Conservation (phyloP, 768 basidiomycete genomes). For the Podaxis pistillaris region DNA sequence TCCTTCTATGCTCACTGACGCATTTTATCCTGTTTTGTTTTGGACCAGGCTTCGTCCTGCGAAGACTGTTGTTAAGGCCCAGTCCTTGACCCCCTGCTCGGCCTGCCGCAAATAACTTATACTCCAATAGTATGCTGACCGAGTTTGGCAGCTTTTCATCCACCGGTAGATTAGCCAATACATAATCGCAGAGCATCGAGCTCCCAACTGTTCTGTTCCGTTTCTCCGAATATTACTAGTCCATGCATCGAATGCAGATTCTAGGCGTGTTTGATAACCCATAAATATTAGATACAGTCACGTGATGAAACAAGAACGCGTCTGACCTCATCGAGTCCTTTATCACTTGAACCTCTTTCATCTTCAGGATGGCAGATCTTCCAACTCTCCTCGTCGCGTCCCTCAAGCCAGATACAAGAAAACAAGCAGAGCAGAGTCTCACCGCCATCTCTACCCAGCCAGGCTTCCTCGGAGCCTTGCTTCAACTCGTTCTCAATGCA, state of each 20-base stretch:
- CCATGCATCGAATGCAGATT: too few species aligned
- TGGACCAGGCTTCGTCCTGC: conserved; percentile 27
- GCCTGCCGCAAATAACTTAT: conserved; percentile 10
- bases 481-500: conserved; percentile 75
- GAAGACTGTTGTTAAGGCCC: conserved; percentile 20
- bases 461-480: conserved; percentile 78
- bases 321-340: conserved; percentile 3
- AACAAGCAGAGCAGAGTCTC: conserved; percentile 81
- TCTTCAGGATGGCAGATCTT: conserved; percentile 57
- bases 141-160: background rate
- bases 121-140: background rate
- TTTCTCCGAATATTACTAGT: background rate
- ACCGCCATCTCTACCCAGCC: conserved; percentile 62
- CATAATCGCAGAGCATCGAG: background rate
- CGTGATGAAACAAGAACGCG: conserved; percentile 2
- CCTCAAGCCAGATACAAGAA: conserved; percentile 64
- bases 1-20: background rate
- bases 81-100: conserved; percentile 19
- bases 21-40: background rate
- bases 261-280: background rate
- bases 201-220: background rate
- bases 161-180: background rate
- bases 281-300: background rate
- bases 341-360: conserved; percentile 9
- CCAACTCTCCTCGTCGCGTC: conserved; percentile 71